Evolutionary conservation across 1,284 basidiomycete genomes (phyloP).

Genomic region (Waitea zeae): DNA sequence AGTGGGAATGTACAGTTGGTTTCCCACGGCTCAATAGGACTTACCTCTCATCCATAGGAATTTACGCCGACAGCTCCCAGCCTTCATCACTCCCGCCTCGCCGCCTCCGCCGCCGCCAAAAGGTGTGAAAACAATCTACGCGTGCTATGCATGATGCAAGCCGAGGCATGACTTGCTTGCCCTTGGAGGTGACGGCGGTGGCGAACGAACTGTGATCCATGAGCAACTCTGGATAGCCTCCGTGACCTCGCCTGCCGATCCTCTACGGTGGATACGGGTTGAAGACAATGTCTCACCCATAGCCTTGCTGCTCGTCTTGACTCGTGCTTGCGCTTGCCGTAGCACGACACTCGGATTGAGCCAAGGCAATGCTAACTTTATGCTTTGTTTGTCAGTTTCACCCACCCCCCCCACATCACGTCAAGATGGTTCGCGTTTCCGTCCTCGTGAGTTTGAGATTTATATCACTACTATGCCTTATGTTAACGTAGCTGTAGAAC

Average conservation of each 20-base stretch:
- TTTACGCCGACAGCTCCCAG: too few species aligned
- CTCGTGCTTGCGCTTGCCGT: constrained; percentile 58
- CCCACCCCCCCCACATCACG: constrained; percentile 6
- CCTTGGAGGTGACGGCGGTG: too few species aligned
- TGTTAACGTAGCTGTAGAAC: constrained; percentile 29
- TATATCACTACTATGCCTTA: constrained; percentile 3
- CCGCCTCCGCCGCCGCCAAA: constrained; percentile 8
- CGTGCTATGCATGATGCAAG: too few species aligned
- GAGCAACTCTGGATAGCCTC: too few species aligned
- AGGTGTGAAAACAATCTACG: not conserved
- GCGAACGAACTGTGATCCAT: too few species aligned
- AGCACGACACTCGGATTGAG: constrained; percentile 73
- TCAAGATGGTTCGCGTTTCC: constrained; percentile 72
- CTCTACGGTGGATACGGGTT: too few species aligned
- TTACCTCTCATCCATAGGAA: too few species aligned
- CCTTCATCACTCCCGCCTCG: constrained; percentile 5
- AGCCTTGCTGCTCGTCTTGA: constrained; percentile 39
- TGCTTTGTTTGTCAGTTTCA: constrained; percentile 11
- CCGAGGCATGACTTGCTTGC: too few species aligned
- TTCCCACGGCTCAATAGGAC: too few species aligned
- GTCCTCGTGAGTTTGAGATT: constrained; percentile 42
- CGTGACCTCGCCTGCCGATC: too few species aligned
- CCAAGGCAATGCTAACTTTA: constrained; percentile 19
- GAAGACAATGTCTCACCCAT: too few species aligned
- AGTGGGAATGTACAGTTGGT: too few species aligned